Base-by-base conservation (phyloP, 257 asterid species). In the Lithospermum erythrorhizon region DNA sequence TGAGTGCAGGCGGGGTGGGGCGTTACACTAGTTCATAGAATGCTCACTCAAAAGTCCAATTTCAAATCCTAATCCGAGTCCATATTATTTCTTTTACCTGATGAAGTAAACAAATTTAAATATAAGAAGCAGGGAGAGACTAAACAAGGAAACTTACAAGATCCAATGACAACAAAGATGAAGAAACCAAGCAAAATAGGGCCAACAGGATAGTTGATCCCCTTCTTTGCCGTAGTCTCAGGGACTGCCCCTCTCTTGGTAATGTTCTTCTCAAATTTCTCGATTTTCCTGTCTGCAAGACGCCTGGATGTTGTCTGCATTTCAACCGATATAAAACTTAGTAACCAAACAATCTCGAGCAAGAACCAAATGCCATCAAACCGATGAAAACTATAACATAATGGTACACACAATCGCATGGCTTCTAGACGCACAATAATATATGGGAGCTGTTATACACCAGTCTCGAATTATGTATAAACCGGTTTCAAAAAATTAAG, bases 161-260 rank as follows among this genome's bases (percentile, higher is more conserved):
- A 90, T 66, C 95, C 96, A 37, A 90, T 82, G 83, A 90, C 96
- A 18, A 90, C 96, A 63, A 90, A 90, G 32, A 90, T 60, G 68
- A 90, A 90, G 69, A 90, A 90, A 14, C 95, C 98, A 61, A 90
- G 82, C 81, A 90, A 74, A 75, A 90, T 65, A 49, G 98, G 98
- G 67, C 98, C 98, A 53, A 87, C 95, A 24, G 98, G 78, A 59
- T 75, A 82, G 83, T 70, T 70, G 73, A 47, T 85, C 24, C 87
- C 95, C 81, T 90, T 90, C 87, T 90, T 90, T 61, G 86, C 62
- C 35, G 70, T 72, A 10, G 86, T 78, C 74, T 90, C 96, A 4
- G 90, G 83, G 58, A 90, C 88, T 19, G 82, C 69, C 65, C 96
- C 98, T 21, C 98, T 79, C 73, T 68, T 87, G 57, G 94, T 85